Evolutionary conservation across 345 rosid genomes (phyloP).

Genomic region (Schrenkiella parvula): DNA sequence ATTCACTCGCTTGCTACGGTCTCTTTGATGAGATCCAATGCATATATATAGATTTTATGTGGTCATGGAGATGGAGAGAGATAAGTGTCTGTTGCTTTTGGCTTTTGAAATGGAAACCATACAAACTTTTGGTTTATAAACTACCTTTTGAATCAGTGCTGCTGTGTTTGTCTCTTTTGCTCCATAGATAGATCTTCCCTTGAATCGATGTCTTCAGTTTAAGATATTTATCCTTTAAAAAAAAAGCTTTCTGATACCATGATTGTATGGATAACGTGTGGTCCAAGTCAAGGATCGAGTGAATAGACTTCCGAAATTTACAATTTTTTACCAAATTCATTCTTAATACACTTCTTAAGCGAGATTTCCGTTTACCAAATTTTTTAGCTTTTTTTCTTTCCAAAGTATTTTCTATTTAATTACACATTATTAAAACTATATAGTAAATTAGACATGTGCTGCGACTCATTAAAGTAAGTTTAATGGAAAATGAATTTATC

Average conservation of each 20-base stretch:
- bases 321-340: no score
- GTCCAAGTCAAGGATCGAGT: not conserved
- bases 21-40: constrained; percentile 4
- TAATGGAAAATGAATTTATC: no score
- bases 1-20: not conserved
- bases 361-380: not conserved
- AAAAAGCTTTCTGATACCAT: not conserved
- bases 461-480: not conserved
- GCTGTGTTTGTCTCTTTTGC: not conserved
- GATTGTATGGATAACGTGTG: not conserved
- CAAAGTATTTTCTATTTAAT: no score
- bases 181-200: not conserved
- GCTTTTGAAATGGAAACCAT: constrained; percentile 4
- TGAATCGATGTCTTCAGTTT: not conserved
- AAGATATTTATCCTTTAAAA: not conserved
- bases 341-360: not conserved
- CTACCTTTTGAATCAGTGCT: not conserved
- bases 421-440: no score
- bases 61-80: constrained; percentile 5
- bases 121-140: not conserved
- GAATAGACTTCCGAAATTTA: not conserved
- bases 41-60: constrained; percentile 13
- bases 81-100: not conserved
- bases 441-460: no score
- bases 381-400: no score